These are phyloP conservation scores for Endothia cerciana DNA, from an alignment of 2,329 filamentous ascomycete species.

Conservation along the genomic window DNA sequence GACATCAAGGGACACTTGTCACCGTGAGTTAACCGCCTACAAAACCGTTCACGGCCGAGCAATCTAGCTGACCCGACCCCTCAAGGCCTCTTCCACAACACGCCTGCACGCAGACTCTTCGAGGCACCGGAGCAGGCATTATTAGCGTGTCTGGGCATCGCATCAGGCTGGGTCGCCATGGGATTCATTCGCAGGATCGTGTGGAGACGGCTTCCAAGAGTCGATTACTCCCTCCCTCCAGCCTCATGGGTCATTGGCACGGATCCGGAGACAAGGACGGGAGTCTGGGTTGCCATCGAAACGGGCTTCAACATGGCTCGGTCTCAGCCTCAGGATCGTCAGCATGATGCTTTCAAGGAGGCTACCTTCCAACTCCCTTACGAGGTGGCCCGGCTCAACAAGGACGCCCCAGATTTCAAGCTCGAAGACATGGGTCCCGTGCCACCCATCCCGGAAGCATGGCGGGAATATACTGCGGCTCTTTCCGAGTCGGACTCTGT, in stretches of 20 bases:
- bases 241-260: background rate
- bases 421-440: conserved; percentile 6
- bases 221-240: background rate
- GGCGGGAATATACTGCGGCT: background rate
- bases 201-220: background rate
- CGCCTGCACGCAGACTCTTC: conserved; percentile 1
- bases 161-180: background rate
- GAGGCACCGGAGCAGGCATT: background rate
- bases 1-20: background rate
- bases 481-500: background rate
- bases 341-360: background rate
- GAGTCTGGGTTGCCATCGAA: background rate
- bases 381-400: conserved; percentile 18
- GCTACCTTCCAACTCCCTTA: conserved; percentile 17
- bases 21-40: background rate
- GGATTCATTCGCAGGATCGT: background rate
- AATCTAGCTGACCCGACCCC: background rate
- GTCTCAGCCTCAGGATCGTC: background rate
- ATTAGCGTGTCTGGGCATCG: background rate
- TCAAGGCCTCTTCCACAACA: conserved; percentile 15
- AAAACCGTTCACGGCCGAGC: background rate
- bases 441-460: background rate
- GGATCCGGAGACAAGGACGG: background rate
- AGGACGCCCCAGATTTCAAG: background rate
- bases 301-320: conserved; percentile 14